A percentile compares a stretch with the other conserved stretches of the same genome.
These are phyloP conservation scores for Durusdinium trenchii DNA, from an alignment of 73 alveolate genomes.

Conservation along the genomic window DNA sequence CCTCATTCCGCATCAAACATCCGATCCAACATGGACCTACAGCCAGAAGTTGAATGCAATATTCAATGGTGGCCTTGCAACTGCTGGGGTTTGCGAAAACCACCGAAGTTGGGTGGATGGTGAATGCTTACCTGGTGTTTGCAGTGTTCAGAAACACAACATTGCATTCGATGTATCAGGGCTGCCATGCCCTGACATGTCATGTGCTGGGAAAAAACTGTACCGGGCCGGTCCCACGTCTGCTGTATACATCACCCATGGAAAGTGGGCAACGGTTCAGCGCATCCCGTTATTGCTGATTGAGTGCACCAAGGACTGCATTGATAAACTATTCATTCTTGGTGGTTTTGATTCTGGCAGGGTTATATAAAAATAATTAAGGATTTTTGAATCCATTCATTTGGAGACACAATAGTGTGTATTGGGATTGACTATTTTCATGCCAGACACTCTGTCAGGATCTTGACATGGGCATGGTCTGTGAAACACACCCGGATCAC, in stretches of 20 bases:
- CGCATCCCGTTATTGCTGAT: neutral
- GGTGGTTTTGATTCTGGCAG: neutral
- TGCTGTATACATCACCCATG: conserved; percentile 7
- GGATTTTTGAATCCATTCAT: neutral
- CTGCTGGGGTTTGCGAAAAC: neutral
- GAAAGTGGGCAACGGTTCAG: neutral
- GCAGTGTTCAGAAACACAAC: neutral
- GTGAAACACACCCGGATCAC: conserved; percentile 35
- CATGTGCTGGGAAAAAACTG: neutral
- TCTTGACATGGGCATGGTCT: conserved; percentile 37
- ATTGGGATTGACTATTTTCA: neutral
- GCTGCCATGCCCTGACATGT: conserved; percentile 31
- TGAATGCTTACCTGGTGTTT: neutral
- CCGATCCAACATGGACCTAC: too few relatives aligned
- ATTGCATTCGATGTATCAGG: neutral
- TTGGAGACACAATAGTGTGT: too few relatives aligned
- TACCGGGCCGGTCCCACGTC: neutral
- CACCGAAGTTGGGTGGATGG: neutral
- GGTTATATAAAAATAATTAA: neutral
- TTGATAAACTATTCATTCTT: neutral
- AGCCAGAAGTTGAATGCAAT: neutral
- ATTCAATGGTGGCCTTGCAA: neutral
- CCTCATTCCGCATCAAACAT: neutral
- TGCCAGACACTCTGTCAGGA: neutral
- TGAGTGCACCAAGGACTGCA: conserved; percentile 3